Percentiles rank a stretch among this genome's conserved stretches.
phyloP scores from a whole-genome alignment of 1,284 basidiomycete genomes.

The Takashimella tepidaria region DNA sequence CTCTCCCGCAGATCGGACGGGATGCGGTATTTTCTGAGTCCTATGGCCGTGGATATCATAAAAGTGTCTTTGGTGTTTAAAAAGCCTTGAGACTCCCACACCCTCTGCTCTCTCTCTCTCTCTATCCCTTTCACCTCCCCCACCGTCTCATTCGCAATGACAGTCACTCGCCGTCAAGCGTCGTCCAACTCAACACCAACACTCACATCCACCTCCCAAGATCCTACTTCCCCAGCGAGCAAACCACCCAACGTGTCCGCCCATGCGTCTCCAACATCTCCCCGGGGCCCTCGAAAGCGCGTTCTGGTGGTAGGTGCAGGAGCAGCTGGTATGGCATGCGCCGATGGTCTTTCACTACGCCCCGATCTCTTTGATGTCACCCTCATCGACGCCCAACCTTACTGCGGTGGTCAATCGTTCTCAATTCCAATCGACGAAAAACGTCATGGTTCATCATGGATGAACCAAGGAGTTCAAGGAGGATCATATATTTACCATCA shows the following conservation, averaged over 20 bases:
- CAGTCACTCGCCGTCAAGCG: background rate
- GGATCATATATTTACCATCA: slow-evolving; percentile 58
- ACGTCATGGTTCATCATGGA: slow-evolving; percentile 54
- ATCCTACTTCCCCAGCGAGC: no score
- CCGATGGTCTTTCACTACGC: slow-evolving; percentile 54
- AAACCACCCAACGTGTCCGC: no score
- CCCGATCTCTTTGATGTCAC: slow-evolving; percentile 57
- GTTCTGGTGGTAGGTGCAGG: slow-evolving; percentile 55
- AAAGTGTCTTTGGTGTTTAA: no score
- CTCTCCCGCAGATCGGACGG: slow-evolving; percentile 51
- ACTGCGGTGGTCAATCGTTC: slow-evolving; percentile 60
- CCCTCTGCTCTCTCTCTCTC: background rate
- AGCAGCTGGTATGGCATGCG: slow-evolving; percentile 56
- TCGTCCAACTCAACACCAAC: background rate
- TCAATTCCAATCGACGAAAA: slow-evolving; percentile 54
- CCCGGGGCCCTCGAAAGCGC: slow-evolving; percentile 30
- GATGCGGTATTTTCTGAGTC: slow-evolving; percentile 49
- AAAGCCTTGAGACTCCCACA: no score
- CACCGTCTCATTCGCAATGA: background rate
- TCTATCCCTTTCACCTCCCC: background rate
- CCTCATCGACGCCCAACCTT: slow-evolving; percentile 54
- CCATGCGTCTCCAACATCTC: background rate
- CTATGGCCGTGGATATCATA: slow-evolving; percentile 47
- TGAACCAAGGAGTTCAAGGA: slow-evolving; percentile 57
- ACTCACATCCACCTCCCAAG: background rate